phyloP scores from a whole-genome alignment of 129 eudicot genomes.

The Rutidosis leptorrhynchoides region DNA sequence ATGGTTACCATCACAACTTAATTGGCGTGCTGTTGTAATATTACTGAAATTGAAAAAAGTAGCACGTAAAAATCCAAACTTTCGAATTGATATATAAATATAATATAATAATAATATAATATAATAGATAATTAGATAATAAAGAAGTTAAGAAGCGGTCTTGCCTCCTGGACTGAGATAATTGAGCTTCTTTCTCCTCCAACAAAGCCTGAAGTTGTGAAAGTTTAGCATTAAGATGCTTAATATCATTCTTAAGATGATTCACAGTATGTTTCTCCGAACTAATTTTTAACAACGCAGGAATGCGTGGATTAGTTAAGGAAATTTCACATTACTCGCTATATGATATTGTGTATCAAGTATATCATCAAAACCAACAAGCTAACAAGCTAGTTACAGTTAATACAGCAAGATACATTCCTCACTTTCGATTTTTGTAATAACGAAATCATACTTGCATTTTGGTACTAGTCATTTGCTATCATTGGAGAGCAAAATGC shows the following conservation, averaged over 20 bases:
- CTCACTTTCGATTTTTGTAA: not conserved
- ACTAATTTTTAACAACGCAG: conserved; percentile 89
- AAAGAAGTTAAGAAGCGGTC: not conserved
- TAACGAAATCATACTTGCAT: not conserved
- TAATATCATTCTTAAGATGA: conserved; percentile 70
- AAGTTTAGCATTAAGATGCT: conserved; percentile 67
- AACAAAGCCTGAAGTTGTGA: conserved; percentile 75
- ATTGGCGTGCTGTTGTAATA: conserved; percentile 33
- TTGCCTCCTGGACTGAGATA: conserved; percentile 59
- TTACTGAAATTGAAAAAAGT: conserved; percentile 34
- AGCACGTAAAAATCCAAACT: not conserved
- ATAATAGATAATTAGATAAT: conserved; percentile 2
- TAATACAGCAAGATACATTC: not conserved
- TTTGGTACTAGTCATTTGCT: not conserved
- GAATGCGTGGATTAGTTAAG: conserved; percentile 86
- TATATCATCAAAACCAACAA: conserved; percentile 8
- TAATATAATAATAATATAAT: too few species aligned
- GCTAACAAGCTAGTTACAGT: not conserved
- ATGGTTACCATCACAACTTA: conserved; percentile 26
- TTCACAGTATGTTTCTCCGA: conserved; percentile 71
- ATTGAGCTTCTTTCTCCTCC: conserved; percentile 77
- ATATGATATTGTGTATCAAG: conserved; percentile 8
- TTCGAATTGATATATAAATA: not conserved
- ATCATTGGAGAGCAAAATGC: not conserved
- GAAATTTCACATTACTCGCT: conserved; percentile 19